A percentile compares a stretch with the other conserved stretches of the same genome.
phyloP scores from a whole-genome alignment of 352 stramenopile species.

The Phytophthora constricta region DNA sequence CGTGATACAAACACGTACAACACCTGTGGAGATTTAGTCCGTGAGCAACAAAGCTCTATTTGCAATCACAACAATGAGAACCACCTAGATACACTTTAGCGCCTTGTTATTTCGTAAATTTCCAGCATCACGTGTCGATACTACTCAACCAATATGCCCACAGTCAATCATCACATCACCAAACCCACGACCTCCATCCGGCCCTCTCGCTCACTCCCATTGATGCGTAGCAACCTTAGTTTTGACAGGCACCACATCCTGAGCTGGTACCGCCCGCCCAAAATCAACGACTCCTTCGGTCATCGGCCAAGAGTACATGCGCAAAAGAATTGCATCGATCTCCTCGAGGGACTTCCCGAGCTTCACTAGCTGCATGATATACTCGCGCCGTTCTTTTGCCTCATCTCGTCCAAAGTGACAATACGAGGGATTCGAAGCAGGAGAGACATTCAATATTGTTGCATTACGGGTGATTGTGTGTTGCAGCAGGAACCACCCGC shows the following conservation, averaged over 20 bases:
- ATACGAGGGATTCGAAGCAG: conserved; percentile 2
- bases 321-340: conserved; percentile 29
- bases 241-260: not conserved
- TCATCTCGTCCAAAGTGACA: conserved; percentile 13
- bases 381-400: conserved; percentile 20
- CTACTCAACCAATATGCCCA: too few species aligned
- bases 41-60: too few species aligned
- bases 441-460: not conserved
- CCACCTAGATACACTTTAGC: too few species aligned
- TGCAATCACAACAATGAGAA: too few species aligned
- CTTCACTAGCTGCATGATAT: conserved; percentile 31
- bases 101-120: too few species aligned
- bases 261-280: not conserved
- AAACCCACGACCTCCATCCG: not conserved
- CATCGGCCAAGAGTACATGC: conserved; percentile 28
- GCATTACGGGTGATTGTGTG: not conserved
- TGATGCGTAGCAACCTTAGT: too few species aligned
- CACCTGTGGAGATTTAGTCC: too few species aligned
- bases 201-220: not conserved
- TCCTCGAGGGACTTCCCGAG: conserved; percentile 35
- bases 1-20: too few species aligned
- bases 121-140: too few species aligned
- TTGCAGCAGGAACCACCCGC: conserved; percentile 28
- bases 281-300: conserved; percentile 1
- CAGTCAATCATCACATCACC: too few species aligned